Base-by-base conservation (phyloP, 352 stramenopile species). In the Thalassiosira livingstoniorum region DNA sequence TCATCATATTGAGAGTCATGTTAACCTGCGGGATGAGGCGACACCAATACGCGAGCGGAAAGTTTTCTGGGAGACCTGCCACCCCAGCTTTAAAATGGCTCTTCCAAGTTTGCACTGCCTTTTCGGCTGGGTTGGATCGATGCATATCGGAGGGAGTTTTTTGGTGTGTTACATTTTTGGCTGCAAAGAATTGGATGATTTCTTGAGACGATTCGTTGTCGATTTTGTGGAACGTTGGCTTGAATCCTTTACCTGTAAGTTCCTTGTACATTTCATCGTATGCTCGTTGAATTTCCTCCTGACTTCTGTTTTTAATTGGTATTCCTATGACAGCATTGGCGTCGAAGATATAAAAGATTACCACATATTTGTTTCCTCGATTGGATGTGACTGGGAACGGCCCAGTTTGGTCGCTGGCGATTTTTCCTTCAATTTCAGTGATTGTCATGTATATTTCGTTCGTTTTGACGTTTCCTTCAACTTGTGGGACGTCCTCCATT, bases 51-150 rank as follows among this genome's bases (percentile, higher is more conserved):
- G 25, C 7, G 0, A 65, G 42, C 21, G 43, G 43, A 27, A 72
- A 73, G 25, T 25, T 43, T 4, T 39, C 32, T 32, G 43, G n/a
- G 25, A 60, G 23, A 4, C 31, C 29, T 34, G 47, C 58, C 47
- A 71, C 25, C 2, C 27, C 32, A 0, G 70, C 21, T 2, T n/a
- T 71, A 21, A 91, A 87, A 67, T 89, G 82, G 23, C 78, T 80
- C 60, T 89, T 87, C 43, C 78, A 91, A 10, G 78, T 91, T 21
- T 55, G 71, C 2, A 91, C 84, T 47, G 70, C 75, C 0, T 71
- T 35, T 79, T 89, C 74, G 4, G 73, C 78, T 35, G 47, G 23
- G 53, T 90, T 88, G 0, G 68, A 45, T 0, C 82, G 62, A 73
- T 91, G 85, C 7, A 81, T 68, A 43, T 83, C n/a, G 27, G 80